These are phyloP conservation scores for Albizia julibrissin DNA, from an alignment of 306 rosid genomes.

Conservation along the genomic window DNA sequence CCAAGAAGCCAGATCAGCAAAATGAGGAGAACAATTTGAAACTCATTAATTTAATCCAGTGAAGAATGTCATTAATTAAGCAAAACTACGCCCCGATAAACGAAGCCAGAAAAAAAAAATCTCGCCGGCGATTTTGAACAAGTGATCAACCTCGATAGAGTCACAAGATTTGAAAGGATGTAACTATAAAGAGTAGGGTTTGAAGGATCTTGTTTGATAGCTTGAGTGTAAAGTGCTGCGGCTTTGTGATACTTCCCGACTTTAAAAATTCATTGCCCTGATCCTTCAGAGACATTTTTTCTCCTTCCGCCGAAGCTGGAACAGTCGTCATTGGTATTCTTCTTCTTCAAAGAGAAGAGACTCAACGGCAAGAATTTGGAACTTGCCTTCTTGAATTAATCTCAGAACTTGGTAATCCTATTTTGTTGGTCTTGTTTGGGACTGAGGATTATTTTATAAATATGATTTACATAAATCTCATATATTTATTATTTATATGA, in stretches of 20 bases:
- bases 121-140: not conserved
- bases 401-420: no score
- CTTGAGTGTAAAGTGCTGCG: conserved; percentile 97
- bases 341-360: not conserved
- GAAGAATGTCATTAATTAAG: not conserved
- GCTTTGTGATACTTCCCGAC: conserved; percentile 93
- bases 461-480: no score
- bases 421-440: no score
- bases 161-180: not conserved
- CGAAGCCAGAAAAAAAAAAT: not conserved
- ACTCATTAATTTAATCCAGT: conserved; percentile 6
- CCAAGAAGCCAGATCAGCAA: conserved; percentile 24
- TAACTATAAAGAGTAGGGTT: conserved; percentile 90
- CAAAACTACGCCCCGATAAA: not conserved
- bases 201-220: conserved; percentile 87
- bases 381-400: not conserved
- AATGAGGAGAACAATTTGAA: conserved; percentile 8
- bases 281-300: no score
- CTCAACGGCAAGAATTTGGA: not conserved
- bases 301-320: no score
- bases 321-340: conserved; percentile 52
- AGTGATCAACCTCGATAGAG: conserved; percentile 11
- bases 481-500: no score
- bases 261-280: conserved; percentile 89
- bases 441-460: no score